These are phyloP conservation scores for Taiozyma sp. DNA, from an alignment of 1,139 yeast genomes.

Conservation along the genomic window DNA sequence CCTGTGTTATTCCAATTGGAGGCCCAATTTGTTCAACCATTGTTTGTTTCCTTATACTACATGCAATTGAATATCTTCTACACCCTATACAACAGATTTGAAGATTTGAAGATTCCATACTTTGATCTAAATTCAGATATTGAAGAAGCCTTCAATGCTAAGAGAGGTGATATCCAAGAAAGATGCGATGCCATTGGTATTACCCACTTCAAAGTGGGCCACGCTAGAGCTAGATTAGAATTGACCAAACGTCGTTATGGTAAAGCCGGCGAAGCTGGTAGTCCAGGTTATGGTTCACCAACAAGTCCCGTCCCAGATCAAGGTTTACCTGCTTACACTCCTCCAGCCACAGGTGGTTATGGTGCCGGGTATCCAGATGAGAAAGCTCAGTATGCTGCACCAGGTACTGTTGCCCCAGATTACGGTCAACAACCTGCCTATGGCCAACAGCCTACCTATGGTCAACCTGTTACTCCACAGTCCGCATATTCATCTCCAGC, in stretches of 20 bases:
- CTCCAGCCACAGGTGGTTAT: slow-evolving; percentile 25
- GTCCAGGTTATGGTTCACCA: slow-evolving; percentile 30
- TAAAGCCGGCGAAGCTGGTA: slow-evolving; percentile 35
- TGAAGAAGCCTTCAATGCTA: slow-evolving; percentile 66
- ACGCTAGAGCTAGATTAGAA: slow-evolving; percentile 78
- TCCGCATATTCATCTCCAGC: slow-evolving; percentile 16
- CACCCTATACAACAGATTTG: slow-evolving; percentile 85
- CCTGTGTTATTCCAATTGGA: slow-evolving; percentile 85
- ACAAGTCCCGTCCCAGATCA: slow-evolving; percentile 21
- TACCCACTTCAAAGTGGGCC: slow-evolving; percentile 86
- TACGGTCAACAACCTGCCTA: slow-evolving; percentile 21
- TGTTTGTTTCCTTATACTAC: slow-evolving; percentile 89
- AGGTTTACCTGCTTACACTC: slow-evolving; percentile 26
- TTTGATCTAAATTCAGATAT: slow-evolving; percentile 83
- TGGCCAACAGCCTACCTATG: slow-evolving; percentile 25
- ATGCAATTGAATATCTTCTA: slow-evolving; percentile 97
- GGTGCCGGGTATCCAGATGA: slow-evolving; percentile 23
- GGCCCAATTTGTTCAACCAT: slow-evolving; percentile 86
- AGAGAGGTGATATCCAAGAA: slow-evolving; percentile 90
- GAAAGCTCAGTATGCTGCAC: slow-evolving; percentile 20
- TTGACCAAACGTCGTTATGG: slow-evolving; percentile 75
- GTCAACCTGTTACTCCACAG: slow-evolving; percentile 24
- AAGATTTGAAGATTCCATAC: slow-evolving; percentile 94
- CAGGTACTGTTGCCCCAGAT: slow-evolving; percentile 14
- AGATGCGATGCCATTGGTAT: slow-evolving; percentile 80